phyloP scores from a whole-genome alignment of 257 asterid genomes.

The Salvia miltiorrhiza region DNA sequence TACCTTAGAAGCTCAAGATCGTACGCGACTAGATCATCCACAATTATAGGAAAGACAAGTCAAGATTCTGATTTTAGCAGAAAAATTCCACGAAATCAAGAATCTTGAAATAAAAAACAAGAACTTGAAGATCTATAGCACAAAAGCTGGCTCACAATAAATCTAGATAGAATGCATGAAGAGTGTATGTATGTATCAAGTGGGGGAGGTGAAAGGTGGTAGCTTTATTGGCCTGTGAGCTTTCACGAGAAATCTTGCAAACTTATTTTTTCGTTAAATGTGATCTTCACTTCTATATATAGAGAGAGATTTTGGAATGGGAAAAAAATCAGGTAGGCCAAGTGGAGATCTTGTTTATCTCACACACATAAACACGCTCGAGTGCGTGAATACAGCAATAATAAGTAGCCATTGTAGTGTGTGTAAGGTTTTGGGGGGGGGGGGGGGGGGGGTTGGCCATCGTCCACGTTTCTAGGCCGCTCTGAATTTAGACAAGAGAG shows the following conservation, averaged over 20 bases:
- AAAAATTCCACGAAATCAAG: slow-evolving; percentile 14
- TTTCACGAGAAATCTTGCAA: slow-evolving; percentile 64
- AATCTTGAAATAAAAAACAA: slow-evolving; percentile 13
- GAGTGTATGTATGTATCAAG: neutral
- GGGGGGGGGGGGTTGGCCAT: slow-evolving; percentile 4
- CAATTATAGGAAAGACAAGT: neutral
- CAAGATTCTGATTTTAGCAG: slow-evolving; percentile 11
- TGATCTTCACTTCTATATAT: neutral
- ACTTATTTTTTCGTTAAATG: slow-evolving; percentile 23
- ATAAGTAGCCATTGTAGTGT: neutral
- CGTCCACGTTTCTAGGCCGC: slow-evolving; percentile 29
- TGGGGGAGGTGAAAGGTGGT: slow-evolving; percentile 27
- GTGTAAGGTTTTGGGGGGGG: neutral
- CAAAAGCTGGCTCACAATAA: slow-evolving; percentile 6
- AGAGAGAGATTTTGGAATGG: neutral
- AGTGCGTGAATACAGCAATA: slow-evolving; percentile 16
- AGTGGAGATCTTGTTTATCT: neutral
- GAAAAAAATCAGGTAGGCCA: neutral
- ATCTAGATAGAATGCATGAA: slow-evolving; percentile 23
- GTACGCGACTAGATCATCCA: slow-evolving; percentile 14
- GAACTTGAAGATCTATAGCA: slow-evolving; percentile 8
- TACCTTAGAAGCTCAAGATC: slow-evolving; percentile 33
- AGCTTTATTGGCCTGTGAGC: slow-evolving; percentile 56
- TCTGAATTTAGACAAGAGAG: slow-evolving; percentile 1
- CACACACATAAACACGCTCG: slow-evolving; percentile 18